These are phyloP conservation scores for Tricladium varicosporioides DNA, from an alignment of 2,329 filamentous ascomycete species.

Conservation along the genomic window DNA sequence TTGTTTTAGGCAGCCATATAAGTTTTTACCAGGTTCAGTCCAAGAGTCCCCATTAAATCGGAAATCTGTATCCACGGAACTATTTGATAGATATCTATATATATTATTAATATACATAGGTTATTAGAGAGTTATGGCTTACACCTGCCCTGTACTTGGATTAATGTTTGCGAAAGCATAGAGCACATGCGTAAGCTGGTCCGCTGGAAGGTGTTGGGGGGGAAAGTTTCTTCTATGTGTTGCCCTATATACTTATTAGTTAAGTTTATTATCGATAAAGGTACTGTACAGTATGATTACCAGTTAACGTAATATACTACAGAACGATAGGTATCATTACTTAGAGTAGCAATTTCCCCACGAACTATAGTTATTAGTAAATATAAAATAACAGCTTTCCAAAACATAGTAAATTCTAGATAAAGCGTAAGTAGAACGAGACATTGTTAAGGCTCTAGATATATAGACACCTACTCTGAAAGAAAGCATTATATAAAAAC, in stretches of 20 bases:
- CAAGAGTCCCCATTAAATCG: conserved; percentile 69
- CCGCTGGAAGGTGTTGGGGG: conserved; percentile 73
- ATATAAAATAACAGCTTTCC: too few species aligned
- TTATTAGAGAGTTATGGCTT: conserved; percentile 11
- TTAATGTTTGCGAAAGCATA: conserved; percentile 87
- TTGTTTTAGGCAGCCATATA: conserved; percentile 76
- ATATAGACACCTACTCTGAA: too few species aligned
- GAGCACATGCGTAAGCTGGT: conserved; percentile 80
- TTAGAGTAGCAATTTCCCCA: too few species aligned
- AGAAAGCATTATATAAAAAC: too few species aligned
- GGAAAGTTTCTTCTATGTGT: conserved; percentile 81
- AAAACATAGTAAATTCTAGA: too few species aligned
- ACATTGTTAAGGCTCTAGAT: too few species aligned
- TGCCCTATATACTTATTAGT: conserved; percentile 45
- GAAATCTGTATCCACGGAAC: conserved; percentile 40
- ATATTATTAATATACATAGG: not conserved
- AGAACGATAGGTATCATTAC: too few species aligned
- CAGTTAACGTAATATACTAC: conserved; percentile 36
- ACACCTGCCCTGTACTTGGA: conserved; percentile 74
- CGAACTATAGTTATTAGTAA: too few species aligned
- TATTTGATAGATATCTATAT: conserved; percentile 3
- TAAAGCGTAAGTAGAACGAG: too few species aligned
- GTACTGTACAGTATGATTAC: not conserved
- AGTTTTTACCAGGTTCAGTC: conserved; percentile 67
- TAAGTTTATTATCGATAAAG: not conserved